Evolutionary conservation across 805 yeast genomes (phyloP).

Genomic region (Zygotorulaspora danielsina): DNA sequence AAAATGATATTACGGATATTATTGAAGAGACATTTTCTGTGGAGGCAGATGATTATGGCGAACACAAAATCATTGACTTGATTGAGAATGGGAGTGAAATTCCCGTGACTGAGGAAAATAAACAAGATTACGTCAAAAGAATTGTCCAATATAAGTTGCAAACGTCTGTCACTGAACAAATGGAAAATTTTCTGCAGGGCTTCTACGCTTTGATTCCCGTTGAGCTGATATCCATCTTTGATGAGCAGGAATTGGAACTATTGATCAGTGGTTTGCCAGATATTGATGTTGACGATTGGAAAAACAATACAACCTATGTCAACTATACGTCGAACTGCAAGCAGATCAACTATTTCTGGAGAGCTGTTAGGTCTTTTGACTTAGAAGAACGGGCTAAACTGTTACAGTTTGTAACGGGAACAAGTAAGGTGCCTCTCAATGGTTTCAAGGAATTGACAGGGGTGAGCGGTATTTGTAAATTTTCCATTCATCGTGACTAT

Average conservation of each 20-base stretch:
- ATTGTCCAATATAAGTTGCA: conserved; percentile 85
- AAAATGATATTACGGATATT: conserved; percentile 93
- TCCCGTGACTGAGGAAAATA: conserved; percentile 85
- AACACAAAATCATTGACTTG: conserved; percentile 75
- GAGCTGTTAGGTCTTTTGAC: conserved; percentile 92
- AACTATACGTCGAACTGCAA: conserved; percentile 79
- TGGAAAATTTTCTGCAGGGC: conserved; percentile 79
- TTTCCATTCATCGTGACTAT: conserved; percentile 84
- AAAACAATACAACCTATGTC: conserved; percentile 71
- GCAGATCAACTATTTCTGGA: conserved; percentile 96
- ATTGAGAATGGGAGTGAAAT: conserved; percentile 77
- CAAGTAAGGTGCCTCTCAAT: conserved; percentile 90
- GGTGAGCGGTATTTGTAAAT: conserved; percentile 77
- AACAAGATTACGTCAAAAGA: conserved; percentile 77
- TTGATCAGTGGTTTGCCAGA: conserved; percentile 93
- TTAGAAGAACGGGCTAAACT: conserved; percentile 90
- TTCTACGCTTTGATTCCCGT: conserved; percentile 87
- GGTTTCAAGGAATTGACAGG: conserved; percentile 92
- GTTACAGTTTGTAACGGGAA: conserved; percentile 94
- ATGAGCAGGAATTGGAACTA: conserved; percentile 91
- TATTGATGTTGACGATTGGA: conserved; percentile 95
- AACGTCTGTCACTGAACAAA: conserved; percentile 79
- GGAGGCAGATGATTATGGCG: conserved; percentile 91
- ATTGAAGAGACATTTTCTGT: conserved; percentile 92
- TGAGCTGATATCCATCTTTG: conserved; percentile 79